These are phyloP conservation scores for Yamadazyma triangularis DNA, from an alignment of 1,139 yeast genomes.

Conservation along the genomic window DNA sequence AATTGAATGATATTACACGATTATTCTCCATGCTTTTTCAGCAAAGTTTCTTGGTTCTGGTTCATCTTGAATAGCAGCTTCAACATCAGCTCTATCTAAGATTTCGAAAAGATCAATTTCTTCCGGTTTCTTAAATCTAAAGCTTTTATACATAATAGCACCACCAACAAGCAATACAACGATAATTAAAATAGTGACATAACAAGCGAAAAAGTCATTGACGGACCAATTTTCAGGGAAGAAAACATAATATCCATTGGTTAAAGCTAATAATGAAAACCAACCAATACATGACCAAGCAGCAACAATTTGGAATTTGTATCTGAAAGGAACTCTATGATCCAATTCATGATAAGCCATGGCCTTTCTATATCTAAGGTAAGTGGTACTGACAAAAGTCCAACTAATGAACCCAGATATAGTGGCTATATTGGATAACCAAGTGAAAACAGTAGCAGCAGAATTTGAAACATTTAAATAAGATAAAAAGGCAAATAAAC, in stretches of 20 bases:
- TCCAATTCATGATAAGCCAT: constrained; percentile 28
- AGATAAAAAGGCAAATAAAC: constrained; percentile 43
- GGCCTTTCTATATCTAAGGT: constrained; percentile 54
- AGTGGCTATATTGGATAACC: constrained; percentile 69
- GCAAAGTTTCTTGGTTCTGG: constrained; percentile 26
- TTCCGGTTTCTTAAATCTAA: constrained; percentile 18
- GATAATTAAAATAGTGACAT: constrained; percentile 50
- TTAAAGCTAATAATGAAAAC: constrained; percentile 35
- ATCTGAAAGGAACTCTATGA: constrained; percentile 30
- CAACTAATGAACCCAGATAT: constrained; percentile 70
- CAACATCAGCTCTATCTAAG: constrained; percentile 36
- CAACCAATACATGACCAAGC: constrained; percentile 41
- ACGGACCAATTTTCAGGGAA: constrained; percentile 38
- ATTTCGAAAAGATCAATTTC: constrained; percentile 40
- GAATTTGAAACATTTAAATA: constrained; percentile 57
- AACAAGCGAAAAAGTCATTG: constrained; percentile 51
- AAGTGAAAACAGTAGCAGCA: constrained; percentile 53
- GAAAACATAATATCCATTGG: constrained; percentile 52
- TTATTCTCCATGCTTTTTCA: constrained; percentile 35
- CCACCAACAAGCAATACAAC: constrained; percentile 40
- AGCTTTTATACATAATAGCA: constrained; percentile 16
- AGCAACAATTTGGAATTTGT: constrained; percentile 42
- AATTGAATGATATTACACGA: too few relatives aligned
- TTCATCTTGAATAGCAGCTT: constrained; percentile 22
- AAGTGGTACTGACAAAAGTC: constrained; percentile 48